Percentiles rank a stretch among this genome's conserved stretches.
Conservation (phyloP, 108 stramenopile genomes). For the Mayamaea pseudoterrestris region DNA sequence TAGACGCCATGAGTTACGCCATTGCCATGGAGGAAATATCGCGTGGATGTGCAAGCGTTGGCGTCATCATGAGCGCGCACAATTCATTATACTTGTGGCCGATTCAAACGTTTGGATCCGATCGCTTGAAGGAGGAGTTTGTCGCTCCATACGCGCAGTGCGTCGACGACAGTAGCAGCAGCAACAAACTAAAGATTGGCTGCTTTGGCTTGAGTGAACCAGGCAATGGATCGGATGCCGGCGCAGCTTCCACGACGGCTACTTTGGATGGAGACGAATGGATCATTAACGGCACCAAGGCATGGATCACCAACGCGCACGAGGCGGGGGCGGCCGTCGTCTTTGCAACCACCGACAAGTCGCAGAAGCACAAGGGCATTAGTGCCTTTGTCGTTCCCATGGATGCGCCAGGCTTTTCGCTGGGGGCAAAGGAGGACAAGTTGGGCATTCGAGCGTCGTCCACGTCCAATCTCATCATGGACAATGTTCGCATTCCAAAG, state of each 20-base stretch:
- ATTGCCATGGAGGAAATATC: constrained; percentile 98
- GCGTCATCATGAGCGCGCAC: constrained; percentile 95
- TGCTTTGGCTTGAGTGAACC: constrained; percentile 91
- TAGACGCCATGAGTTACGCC: constrained; percentile 93
- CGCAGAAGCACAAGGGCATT: constrained; percentile 94
- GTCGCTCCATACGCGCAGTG: constrained; percentile 55
- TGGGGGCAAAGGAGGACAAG: constrained; percentile 97
- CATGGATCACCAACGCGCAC: constrained; percentile 97
- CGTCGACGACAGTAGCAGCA: constrained; percentile 5
- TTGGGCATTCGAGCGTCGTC: constrained; percentile 92
- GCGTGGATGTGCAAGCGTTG: constrained; percentile 90
- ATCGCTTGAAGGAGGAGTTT: constrained; percentile 73
- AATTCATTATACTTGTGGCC: constrained; percentile 92
- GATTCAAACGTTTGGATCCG: constrained; percentile 82
- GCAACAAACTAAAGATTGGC: constrained; percentile 11
- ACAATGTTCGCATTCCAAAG: constrained; percentile 81
- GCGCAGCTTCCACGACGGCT: constrained; percentile 90
- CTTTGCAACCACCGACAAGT: constrained; percentile 96
- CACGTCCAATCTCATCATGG: constrained; percentile 92
- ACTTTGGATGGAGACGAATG: constrained; percentile 77
- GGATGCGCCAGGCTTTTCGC: constrained; percentile 75
- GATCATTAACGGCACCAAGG: constrained; percentile 96
- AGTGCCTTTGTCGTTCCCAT: constrained; percentile 83
- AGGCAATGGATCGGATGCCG: constrained; percentile 88
- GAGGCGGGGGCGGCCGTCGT: constrained; percentile 87